Conservation (phyloP, 1,284 basidiomycete genomes). For the Kwoniella shivajii region DNA sequence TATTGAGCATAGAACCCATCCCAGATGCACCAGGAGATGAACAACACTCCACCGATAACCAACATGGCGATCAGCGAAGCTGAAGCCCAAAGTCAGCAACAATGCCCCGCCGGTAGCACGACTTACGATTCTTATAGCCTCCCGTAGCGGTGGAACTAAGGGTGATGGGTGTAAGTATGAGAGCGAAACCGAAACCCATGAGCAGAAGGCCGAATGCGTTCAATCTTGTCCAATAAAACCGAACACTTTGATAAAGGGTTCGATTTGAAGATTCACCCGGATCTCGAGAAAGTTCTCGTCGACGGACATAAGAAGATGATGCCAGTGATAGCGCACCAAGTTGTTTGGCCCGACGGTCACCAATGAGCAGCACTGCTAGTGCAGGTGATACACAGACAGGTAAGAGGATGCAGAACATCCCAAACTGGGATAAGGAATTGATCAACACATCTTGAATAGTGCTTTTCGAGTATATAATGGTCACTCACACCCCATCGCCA, state of each 20-base stretch:
- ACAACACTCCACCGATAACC: constrained; percentile 39
- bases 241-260: background rate
- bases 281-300: constrained; percentile 11
- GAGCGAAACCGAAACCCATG: constrained; percentile 37
- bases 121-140: too few species aligned
- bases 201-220: constrained; percentile 45
- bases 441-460: background rate
- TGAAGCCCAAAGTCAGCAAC: too few species aligned
- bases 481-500: constrained; percentile 68
- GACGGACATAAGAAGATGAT: constrained; percentile 15
- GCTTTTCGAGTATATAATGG: background rate
- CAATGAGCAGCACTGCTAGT: constrained; percentile 47
- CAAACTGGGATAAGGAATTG: constrained; percentile 18
- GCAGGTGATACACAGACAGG: constrained; percentile 39
- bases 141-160: constrained; percentile 31
- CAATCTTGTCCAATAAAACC: constrained; percentile 35
- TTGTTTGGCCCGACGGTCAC: constrained; percentile 45
- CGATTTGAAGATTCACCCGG: too few species aligned
- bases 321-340: constrained; percentile 31
- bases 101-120: too few species aligned
- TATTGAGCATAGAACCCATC: constrained; percentile 23
- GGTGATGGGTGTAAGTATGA: constrained; percentile 47
- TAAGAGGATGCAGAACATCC: constrained; percentile 52
- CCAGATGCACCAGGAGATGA: constrained; percentile 43
- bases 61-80: constrained; percentile 53